phyloP scores from a whole-genome alignment of 768 basidiomycete genomes.

The Tulasnella sp. region DNA sequence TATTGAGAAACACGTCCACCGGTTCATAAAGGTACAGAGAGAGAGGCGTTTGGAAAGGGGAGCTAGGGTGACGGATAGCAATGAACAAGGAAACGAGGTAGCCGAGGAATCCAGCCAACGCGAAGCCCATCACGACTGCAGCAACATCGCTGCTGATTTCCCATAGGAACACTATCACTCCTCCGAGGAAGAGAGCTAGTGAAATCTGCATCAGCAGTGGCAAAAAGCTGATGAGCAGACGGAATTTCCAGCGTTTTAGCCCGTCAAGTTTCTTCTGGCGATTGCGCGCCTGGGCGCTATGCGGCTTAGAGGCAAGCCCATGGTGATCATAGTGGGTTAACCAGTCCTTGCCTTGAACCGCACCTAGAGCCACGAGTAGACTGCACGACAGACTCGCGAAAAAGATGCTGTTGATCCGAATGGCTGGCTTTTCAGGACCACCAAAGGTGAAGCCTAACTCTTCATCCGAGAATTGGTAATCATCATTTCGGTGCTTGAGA shows the following conservation, averaged over 20 bases:
- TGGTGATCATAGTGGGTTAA: not conserved
- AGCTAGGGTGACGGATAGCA: not conserved
- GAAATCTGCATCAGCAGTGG: conserved; percentile 1
- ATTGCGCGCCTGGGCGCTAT: too few relatives aligned
- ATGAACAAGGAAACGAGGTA: not conserved
- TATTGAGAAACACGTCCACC: too few relatives aligned
- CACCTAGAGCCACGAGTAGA: not conserved
- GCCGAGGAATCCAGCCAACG: not conserved
- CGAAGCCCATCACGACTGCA: not conserved
- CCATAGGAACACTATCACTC: not conserved
- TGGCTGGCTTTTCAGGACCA: not conserved
- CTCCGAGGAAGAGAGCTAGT: conserved; percentile 1
- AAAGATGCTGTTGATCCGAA: not conserved
- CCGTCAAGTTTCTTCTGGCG: not conserved
- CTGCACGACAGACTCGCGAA: conserved; percentile 1
- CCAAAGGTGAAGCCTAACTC: not conserved
- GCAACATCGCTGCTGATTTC: not conserved
- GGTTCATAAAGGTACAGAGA: too few relatives aligned
- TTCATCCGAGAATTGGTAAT: not conserved
- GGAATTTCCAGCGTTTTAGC: not conserved
- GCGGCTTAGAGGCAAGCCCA: not conserved
- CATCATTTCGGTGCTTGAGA: not conserved
- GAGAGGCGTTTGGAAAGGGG: conserved; percentile 5
- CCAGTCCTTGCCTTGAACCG: conserved; percentile 1
- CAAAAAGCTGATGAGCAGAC: not conserved